phyloP scores from a whole-genome alignment of 192 early-diverging fungal genomes.

The Podila horticola region DNA sequence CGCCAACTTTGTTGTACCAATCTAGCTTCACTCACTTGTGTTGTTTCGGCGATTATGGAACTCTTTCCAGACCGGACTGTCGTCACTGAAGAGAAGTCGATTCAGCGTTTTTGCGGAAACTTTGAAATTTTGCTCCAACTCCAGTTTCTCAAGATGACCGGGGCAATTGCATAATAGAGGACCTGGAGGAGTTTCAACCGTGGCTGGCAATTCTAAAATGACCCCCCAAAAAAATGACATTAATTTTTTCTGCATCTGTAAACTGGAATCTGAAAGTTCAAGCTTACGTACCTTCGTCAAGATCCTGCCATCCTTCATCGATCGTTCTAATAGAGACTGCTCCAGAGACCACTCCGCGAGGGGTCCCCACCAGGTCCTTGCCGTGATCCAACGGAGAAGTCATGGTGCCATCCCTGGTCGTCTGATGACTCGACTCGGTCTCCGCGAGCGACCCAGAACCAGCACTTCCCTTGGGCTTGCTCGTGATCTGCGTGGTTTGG shows the following conservation, averaged over 20 bases:
- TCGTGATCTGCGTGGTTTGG: constrained; percentile 29
- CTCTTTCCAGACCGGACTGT: constrained; percentile 58
- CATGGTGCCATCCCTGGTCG: constrained; percentile 22
- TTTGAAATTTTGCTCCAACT: constrained; percentile 60
- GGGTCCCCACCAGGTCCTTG: neutral
- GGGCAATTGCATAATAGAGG: constrained; percentile 68
- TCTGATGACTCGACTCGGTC: constrained; percentile 38
- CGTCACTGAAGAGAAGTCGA: constrained; percentile 65
- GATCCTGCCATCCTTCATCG: constrained; percentile 13
- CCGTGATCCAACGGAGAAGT: neutral
- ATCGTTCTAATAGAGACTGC: constrained; percentile 7
- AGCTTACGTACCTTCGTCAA: constrained; percentile 26
- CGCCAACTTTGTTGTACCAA: neutral
- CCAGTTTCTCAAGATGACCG: constrained; percentile 74
- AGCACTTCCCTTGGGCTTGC: constrained; percentile 43
- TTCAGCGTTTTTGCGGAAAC: constrained; percentile 70
- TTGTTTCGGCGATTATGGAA: constrained; percentile 61
- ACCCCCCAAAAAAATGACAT: neutral
- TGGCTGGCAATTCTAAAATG: constrained; percentile 59
- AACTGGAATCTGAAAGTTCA: too few relatives aligned
- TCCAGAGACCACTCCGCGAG: constrained; percentile 7
- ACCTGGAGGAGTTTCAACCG: constrained; percentile 54
- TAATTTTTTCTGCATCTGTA: neutral
- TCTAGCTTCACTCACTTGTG: constrained; percentile 12
- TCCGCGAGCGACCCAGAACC: constrained; percentile 47